Percentiles rank a stretch among this genome's conserved stretches.
Evolutionary conservation across 805 yeast genomes (phyloP).

Genomic region (Sporopachydermia quercuum): DNA sequence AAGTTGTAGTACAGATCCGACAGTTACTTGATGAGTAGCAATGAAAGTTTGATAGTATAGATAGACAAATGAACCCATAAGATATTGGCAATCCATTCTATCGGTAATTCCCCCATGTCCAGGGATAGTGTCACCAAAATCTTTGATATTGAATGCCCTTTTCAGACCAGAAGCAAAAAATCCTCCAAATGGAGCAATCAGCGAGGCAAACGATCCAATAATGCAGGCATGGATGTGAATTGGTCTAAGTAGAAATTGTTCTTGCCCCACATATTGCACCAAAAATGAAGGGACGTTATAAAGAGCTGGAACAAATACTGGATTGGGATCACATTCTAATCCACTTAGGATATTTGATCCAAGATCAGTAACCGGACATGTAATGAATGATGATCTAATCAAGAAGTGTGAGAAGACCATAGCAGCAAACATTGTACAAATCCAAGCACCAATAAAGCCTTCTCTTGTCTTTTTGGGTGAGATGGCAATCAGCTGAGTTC

Average conservation of each 20-base stretch:
- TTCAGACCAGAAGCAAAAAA: conserved; percentile 96
- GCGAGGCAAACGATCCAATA: conserved; percentile 86
- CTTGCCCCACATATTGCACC: conserved; percentile 31
- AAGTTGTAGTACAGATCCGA: conserved; percentile 62
- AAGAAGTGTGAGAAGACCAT: conserved; percentile 49
- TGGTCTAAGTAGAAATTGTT: conserved; percentile 57
- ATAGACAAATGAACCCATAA: conserved; percentile 93
- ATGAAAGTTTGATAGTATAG: conserved; percentile 88
- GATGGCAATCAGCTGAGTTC: conserved; percentile 79
- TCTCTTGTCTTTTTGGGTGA: conserved; percentile 97
- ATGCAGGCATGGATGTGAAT: conserved; percentile 79
- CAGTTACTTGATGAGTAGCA: conserved; percentile 39
- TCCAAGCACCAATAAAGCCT: conserved; percentile 96
- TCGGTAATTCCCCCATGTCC: conserved; percentile 99
- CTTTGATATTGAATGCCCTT: conserved; percentile 91
- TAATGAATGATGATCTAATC: conserved; percentile 55
- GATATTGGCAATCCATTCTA: conserved; percentile 92
- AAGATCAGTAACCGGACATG: conserved; percentile 71
- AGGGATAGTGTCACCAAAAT: conserved; percentile 96
- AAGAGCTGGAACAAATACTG: conserved; percentile 74
- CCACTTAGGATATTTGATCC: conserved; percentile 45
- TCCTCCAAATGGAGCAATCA: conserved; percentile 97
- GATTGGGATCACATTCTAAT: conserved; percentile 68
- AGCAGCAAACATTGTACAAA: conserved; percentile 72
- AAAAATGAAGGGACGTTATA: conserved; percentile 61